Evolutionary conservation across 75 land plant genomes (phyloP).

Genomic region (Isoetes taiwanensis): DNA sequence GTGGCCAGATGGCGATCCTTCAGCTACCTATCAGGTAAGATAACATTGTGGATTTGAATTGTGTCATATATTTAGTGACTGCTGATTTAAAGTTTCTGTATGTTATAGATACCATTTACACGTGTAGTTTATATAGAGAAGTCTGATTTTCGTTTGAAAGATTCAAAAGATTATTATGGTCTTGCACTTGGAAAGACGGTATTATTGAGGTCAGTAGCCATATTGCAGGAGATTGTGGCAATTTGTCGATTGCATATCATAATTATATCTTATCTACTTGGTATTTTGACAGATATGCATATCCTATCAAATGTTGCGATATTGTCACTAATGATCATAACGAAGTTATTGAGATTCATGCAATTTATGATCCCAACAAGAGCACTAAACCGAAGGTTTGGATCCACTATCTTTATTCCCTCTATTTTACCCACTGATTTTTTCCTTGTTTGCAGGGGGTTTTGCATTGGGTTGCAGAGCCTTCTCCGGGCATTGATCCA

Average conservation of each 20-base stretch:
- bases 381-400: slow-evolving; percentile 79
- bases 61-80: too few species aligned
- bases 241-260: neutral
- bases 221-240: too few species aligned
- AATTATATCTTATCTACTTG: neutral
- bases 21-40: slow-evolving; percentile 58
- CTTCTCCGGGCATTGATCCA: slow-evolving; percentile 63
- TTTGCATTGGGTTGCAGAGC: slow-evolving; percentile 93
- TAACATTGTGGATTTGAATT: neutral
- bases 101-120: slow-evolving; percentile 74
- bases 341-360: slow-evolving; percentile 60
- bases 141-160: slow-evolving; percentile 83
- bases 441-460: slow-evolving; percentile 43
- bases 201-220: slow-evolving; percentile 80
- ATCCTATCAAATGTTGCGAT: slow-evolving; percentile 86
- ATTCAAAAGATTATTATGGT: slow-evolving; percentile 96
- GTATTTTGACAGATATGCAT: slow-evolving; percentile 66
- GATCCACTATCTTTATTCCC: neutral
- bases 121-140: slow-evolving; percentile 77
- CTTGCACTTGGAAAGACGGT: slow-evolving; percentile 93
- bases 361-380: slow-evolving; percentile 77
- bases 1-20: slow-evolving; percentile 84
- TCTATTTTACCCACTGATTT: neutral
- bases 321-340: slow-evolving; percentile 59
- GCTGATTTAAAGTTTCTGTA: too few species aligned